phyloP scores from a whole-genome alignment of 164 flowering plant species.

The Stephania cephalantha region DNA sequence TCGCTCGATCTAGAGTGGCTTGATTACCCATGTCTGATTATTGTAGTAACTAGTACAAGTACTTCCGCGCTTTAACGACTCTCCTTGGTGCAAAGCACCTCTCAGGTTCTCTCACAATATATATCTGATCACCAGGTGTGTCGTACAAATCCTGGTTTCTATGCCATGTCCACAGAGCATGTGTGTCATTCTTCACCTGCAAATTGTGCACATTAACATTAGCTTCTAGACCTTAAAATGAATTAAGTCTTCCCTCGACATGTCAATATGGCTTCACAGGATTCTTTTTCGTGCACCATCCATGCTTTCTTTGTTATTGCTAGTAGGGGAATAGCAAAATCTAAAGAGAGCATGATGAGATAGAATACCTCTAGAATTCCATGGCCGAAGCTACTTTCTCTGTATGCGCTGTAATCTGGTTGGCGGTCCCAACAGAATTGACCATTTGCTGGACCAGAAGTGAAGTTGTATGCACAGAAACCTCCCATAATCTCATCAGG shows the following conservation, averaged over 20 bases:
- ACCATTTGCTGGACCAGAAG: conserved; percentile 79
- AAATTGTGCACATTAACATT: conserved; percentile 15
- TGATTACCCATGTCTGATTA: no score
- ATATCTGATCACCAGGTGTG: conserved; percentile 63
- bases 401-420: conserved; percentile 86
- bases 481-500: conserved; percentile 66
- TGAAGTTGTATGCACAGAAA: conserved; percentile 76
- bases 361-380: conserved; percentile 78
- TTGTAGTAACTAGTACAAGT: background rate
- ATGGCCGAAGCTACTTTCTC: conserved; percentile 95
- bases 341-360: conserved; percentile 8
- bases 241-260: background rate
- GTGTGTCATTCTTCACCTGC: conserved; percentile 80
- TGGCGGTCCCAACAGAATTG: conserved; percentile 91
- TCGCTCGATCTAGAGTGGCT: no score
- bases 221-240: background rate
- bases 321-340: no score
- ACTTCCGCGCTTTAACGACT: conserved; percentile 12
- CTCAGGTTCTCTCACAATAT: conserved; percentile 65
- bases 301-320: no score
- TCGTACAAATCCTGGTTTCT: conserved; percentile 58
- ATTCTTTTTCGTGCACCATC: no score
- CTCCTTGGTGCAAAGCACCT: conserved; percentile 29
- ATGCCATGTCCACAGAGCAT: conserved; percentile 88
- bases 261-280: background rate